Evolutionary conservation across 192 early-diverging fungal species (phyloP).

Genomic region (Mortierella alpina): DNA sequence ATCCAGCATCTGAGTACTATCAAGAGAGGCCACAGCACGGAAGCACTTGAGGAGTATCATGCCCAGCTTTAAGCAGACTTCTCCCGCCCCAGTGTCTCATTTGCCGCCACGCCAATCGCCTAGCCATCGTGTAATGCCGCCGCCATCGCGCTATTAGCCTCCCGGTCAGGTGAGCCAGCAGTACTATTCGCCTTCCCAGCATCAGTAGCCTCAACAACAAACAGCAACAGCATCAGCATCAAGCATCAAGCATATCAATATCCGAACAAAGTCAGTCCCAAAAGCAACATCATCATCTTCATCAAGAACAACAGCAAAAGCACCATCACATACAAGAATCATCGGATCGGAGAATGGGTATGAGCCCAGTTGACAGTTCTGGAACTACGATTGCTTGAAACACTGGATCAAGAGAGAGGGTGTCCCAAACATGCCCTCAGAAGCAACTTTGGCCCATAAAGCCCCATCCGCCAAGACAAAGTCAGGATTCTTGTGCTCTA

Average conservation of each 20-base stretch:
- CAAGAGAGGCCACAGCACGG: conserved; percentile 17
- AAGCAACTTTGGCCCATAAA: conserved; percentile 6
- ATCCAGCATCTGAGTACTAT: conserved; percentile 13
- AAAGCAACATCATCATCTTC: conserved; percentile 4
- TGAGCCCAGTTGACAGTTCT: too few species aligned
- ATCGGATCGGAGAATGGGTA: too few species aligned
- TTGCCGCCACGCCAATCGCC: conserved; percentile 27
- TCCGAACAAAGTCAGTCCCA: conserved; percentile 1
- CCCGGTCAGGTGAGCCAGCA: not conserved
- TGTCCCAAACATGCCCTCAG: conserved; percentile 17
- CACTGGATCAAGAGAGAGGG: not conserved
- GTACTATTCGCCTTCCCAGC: not conserved
- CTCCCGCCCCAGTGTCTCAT: conserved; percentile 13
- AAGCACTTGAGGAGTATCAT: not conserved
- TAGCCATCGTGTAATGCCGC: conserved; percentile 17
- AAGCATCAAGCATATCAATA: not conserved
- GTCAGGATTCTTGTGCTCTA: not conserved
- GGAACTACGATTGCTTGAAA: too few species aligned
- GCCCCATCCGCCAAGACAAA: not conserved
- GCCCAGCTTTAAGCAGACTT: conserved; percentile 1
- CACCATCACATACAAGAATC: too few species aligned
- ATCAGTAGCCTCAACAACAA: not conserved
- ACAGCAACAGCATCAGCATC: conserved; percentile 1
- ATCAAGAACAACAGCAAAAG: conserved; percentile 2
- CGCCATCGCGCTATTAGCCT: not conserved